Base-by-base conservation (phyloP, 306 rosid species). In the Purshia tridentata region DNA sequence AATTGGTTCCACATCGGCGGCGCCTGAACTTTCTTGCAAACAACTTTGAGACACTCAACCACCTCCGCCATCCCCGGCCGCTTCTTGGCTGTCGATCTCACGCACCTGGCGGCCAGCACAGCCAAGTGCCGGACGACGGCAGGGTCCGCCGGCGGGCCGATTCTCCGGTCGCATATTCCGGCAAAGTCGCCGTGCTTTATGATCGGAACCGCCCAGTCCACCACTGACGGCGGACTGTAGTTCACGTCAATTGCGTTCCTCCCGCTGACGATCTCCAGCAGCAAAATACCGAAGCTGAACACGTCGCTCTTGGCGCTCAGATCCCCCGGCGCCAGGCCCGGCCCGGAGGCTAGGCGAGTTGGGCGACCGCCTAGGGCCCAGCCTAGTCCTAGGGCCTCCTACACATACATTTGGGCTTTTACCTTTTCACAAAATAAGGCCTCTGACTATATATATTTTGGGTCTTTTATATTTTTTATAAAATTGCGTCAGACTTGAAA, bases 121-220 rank as follows among this genome's bases (percentile, higher is more conserved):
- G 96, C 90, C 4, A 91, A 16, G 11, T 62, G 69, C 50, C 91
- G 80, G 14, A 83, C n/a, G 48, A 78, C 67, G 4, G 70, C 55
- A 0, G n/a, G 13, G 23, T 89, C 87, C 0, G 80, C 50, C 37
- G 92, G 97, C 0, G 74, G 42, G 0, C 91, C 83, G 40, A 91
- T 80, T 7, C 97, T 70, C 14, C 67, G 74, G 77, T 93, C 98
- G 19, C 87, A 87, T 8, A 91, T 40, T 12, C 65, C 81, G 73
- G 72, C 77, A 66, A 79, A 85, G 0, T 89, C 85, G 0, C 89
- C 87, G 5, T 69, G 69, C 65, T 71, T 85, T 5, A 93, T 81
- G 19, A 91, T 1, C 16, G 98, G 98, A 41, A 87, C 81, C 19
- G 97, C 97, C 97, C 98, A 93, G 76, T 93, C 96, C 4, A 93